Base-by-base conservation (phyloP, 257 asterid species). In the Ehretia macrophylla region DNA sequence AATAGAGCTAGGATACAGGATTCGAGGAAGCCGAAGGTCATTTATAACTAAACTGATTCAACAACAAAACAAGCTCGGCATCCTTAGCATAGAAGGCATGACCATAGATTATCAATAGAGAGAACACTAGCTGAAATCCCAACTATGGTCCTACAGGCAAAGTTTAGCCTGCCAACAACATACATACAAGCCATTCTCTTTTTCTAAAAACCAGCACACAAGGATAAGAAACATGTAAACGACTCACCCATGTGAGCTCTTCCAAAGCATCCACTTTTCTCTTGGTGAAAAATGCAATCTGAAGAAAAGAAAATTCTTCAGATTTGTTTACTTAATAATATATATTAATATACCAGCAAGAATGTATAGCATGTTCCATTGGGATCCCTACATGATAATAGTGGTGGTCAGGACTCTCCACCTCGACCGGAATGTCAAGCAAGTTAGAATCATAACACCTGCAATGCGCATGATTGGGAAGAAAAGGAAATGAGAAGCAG, bases 221-320 rank as follows among this genome's bases (percentile, higher is more conserved):
- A n/a, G 12, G 12, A 45, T 8, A 10, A 60, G 22, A 17, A 37
- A 51, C 6, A 32, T 51, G 11, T 4, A 52, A 11, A 52, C 10
- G 58, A 65, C 68, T 77, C 60, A 86, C 97, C 93, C 95, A 84
- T 47, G 85, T 78, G 42, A 90, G 82, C 79, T 86, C 96, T 78
- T 90, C 96, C 1, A 79, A 64, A 12, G 93, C 90, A 0, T 79
- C 59, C 55, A 90, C 84, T 64, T 86, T 75, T 65, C 83, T 76
- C 45, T 52, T 79, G 17, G 97, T 86, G 81, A 86, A 86, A 70
- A 90, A 86, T 8, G 97, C 95, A 46, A 90, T 60, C 96, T 90
- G 81, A 62, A 56, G 60, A 20, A 45, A 19, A 51, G 19, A 48
- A 65, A 56, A 14, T n/a, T 56, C 22, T 22, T 21, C 35, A 16